Evolutionary conservation across 352 stramenopile genomes (phyloP).

Genomic region (Thalassiosira mediterranea): DNA sequence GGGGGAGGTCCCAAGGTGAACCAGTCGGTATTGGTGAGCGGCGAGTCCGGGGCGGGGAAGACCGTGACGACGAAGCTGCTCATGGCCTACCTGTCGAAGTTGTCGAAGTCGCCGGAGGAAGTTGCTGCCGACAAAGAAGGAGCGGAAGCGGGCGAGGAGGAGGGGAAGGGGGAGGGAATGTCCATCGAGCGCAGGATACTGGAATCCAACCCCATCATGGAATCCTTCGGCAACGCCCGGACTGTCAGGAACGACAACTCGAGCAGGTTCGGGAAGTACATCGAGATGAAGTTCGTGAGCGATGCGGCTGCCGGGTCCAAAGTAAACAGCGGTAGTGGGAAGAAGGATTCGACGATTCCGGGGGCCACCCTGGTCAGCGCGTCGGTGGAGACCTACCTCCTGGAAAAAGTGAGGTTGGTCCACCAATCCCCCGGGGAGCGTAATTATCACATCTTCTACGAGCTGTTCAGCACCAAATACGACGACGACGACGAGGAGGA

Average conservation of each 20-base stretch:
- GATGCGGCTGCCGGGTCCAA: too few species aligned
- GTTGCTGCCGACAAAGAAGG: slow-evolving; percentile 1
- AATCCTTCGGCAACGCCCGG: slow-evolving; percentile 92
- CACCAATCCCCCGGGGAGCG: slow-evolving; percentile 90
- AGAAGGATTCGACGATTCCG: too few species aligned
- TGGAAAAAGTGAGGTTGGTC: slow-evolving; percentile 95
- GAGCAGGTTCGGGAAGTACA: slow-evolving; percentile 97
- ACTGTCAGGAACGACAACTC: slow-evolving; percentile 97
- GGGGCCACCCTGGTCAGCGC: slow-evolving; percentile 81
- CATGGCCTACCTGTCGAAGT: slow-evolving; percentile 92
- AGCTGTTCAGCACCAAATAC: slow-evolving; percentile 86
- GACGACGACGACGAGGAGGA: slow-evolving; percentile 64
- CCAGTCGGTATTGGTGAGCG: slow-evolving; percentile 85
- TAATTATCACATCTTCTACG: slow-evolving; percentile 98
- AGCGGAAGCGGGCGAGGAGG: background rate
- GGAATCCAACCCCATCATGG: slow-evolving; percentile 93
- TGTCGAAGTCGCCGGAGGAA: slow-evolving; percentile 48
- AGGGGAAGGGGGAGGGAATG: background rate
- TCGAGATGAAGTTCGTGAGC: slow-evolving; percentile 91
- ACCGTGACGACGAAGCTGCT: slow-evolving; percentile 97
- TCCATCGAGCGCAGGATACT: slow-evolving; percentile 91
- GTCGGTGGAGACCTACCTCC: slow-evolving; percentile 86
- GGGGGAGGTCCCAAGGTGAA: slow-evolving; percentile 19
- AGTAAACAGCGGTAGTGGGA: too few species aligned
- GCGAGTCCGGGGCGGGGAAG: slow-evolving; percentile 92